Evolutionary conservation across 768 basidiomycete species (phyloP).

Genomic region (Coprinopsis marcescibilis): DNA sequence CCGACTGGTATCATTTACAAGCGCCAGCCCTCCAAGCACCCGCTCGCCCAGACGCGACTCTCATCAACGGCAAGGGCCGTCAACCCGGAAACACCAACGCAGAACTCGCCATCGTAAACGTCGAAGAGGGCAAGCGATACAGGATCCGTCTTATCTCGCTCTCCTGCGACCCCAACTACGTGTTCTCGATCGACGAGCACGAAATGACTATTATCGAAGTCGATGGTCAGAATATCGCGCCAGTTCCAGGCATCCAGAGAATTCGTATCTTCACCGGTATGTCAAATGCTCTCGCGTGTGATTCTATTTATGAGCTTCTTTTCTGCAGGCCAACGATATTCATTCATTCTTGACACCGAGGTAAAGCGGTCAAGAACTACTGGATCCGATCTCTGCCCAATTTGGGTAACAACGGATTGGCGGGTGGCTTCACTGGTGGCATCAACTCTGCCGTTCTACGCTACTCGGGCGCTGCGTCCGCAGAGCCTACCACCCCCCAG

Average conservation of each 20-base stretch:
- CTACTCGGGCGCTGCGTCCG: conserved; percentile 30
- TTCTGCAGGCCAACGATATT: conserved; percentile 48
- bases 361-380: background rate
- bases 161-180: conserved; percentile 38
- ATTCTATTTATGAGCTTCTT: conserved; percentile 35
- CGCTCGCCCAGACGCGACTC: conserved; percentile 31
- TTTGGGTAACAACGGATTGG: conserved; percentile 44
- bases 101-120: conserved; percentile 34
- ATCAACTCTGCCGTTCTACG: conserved; percentile 30
- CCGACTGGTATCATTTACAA: too few species aligned
- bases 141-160: conserved; percentile 47
- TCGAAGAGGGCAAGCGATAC: conserved; percentile 37
- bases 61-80: conserved; percentile 45
- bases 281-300: conserved; percentile 21
- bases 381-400: conserved; percentile 27
- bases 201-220: conserved; percentile 20
- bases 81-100: conserved; percentile 31
- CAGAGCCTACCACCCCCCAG: conserved; percentile 9
- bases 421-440: conserved; percentile 28
- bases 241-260: background rate
- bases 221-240: background rate
- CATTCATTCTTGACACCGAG: conserved; percentile 21
- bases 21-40: too few species aligned
- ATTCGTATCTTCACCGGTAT: conserved; percentile 38
- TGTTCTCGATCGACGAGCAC: conserved; percentile 31